phyloP scores from a whole-genome alignment of 2,329 filamentous ascomycete species.

The Hymenoscyphus albidus region DNA sequence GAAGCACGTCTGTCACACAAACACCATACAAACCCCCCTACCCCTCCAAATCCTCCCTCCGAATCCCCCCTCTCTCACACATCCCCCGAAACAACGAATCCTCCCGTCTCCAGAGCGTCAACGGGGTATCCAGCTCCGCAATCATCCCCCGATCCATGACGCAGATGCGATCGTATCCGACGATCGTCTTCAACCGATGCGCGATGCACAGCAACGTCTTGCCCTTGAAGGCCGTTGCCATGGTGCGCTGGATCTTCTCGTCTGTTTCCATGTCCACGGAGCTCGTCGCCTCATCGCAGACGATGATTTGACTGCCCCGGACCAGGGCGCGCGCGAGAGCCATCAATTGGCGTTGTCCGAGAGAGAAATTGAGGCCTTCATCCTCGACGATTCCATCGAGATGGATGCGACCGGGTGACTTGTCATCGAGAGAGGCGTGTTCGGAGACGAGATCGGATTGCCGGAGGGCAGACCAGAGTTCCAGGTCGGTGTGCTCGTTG shows the following conservation, averaged over 20 bases:
- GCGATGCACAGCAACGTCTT: slow-evolving; percentile 91
- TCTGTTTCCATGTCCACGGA: slow-evolving; percentile 96
- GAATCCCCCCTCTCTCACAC: slow-evolving; percentile 59
- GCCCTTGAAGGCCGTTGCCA: slow-evolving; percentile 77
- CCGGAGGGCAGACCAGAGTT: slow-evolving; percentile 72
- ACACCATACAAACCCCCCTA: no score
- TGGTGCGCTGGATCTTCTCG: slow-evolving; percentile 88
- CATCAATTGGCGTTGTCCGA: slow-evolving; percentile 94
- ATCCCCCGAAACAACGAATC: slow-evolving; percentile 76
- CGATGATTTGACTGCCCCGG: slow-evolving; percentile 82
- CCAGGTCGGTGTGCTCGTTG: slow-evolving; percentile 70
- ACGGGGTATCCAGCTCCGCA: slow-evolving; percentile 77
- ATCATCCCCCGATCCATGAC: slow-evolving; percentile 92
- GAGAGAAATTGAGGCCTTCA: slow-evolving; percentile 91
- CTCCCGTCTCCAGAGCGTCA: slow-evolving; percentile 66
- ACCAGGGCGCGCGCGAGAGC: slow-evolving; percentile 88
- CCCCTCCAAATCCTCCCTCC: slow-evolving; percentile 32
- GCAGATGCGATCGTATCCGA: slow-evolving; percentile 90
- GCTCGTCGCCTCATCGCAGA: slow-evolving; percentile 94
- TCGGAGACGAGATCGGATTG: slow-evolving; percentile 68
- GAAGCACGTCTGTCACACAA: no score
- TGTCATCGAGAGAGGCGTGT: slow-evolving; percentile 37
- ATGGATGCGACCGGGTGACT: slow-evolving; percentile 59
- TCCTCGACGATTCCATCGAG: slow-evolving; percentile 87
- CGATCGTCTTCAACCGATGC: slow-evolving; percentile 85